These are phyloP conservation scores for Hanseniaspora meyeri DNA, from an alignment of 805 yeast species.

Conservation along the genomic window DNA sequence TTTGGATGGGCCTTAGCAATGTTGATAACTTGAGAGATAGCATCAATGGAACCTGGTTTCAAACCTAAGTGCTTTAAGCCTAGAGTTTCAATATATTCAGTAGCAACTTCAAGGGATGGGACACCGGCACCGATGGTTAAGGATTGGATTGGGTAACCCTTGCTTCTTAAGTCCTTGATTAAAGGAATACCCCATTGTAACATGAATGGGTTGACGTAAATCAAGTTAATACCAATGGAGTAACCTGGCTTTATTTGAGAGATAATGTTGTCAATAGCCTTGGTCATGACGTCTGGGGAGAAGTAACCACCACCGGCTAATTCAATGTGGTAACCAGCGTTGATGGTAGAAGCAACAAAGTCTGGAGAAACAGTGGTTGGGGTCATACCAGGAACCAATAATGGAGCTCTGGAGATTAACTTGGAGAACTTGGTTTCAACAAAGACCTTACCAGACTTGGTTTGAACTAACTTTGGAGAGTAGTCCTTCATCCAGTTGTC, in stretches of 20 bases:
- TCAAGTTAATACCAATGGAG: conserved; percentile 82
- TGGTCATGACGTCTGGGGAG: conserved; percentile 52
- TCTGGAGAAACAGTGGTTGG: conserved; percentile 94
- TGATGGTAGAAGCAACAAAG: conserved; percentile 84
- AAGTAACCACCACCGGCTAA: conserved; percentile 99
- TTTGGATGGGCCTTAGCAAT: conserved; percentile 92
- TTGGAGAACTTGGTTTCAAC: conserved; percentile 92
- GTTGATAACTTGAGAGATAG: conserved; percentile 70
- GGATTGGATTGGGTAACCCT: conserved; percentile 92
- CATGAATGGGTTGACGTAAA: conserved; percentile 95
- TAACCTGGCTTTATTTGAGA: conserved; percentile 64
- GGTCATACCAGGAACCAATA: conserved; percentile 99
- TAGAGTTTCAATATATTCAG: conserved; percentile 85
- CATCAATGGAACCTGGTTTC: conserved; percentile 95
- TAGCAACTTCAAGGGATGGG: conserved; percentile 92
- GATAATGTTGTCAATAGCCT: conserved; percentile 66
- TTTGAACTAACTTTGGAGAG: conserved; percentile 74
- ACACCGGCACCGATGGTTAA: conserved; percentile 99
- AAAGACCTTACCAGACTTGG: conserved; percentile 56
- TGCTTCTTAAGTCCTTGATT: conserved; percentile 73
- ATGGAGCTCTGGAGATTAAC: conserved; percentile 85
- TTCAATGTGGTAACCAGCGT: conserved; percentile 95
- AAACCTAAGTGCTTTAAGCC: conserved; percentile 89
- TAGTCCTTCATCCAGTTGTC: conserved; percentile 82
- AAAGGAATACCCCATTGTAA: conserved; percentile 98